These are phyloP conservation scores for Starmerella powellii DNA, from an alignment of 805 yeast genomes.

Conservation along the genomic window DNA sequence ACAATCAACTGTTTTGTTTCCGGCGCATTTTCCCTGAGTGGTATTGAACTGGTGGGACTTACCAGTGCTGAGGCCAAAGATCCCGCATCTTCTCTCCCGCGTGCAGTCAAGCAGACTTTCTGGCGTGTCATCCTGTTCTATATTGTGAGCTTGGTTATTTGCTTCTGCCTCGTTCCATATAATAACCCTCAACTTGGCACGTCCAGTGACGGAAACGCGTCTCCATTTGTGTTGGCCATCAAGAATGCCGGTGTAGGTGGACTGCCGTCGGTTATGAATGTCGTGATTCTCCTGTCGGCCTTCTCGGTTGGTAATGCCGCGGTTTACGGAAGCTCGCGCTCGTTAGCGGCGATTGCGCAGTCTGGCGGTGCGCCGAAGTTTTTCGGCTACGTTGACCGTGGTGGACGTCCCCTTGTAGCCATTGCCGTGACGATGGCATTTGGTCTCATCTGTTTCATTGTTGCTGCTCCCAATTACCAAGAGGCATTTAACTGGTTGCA, in stretches of 20 bases:
- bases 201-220: conserved; percentile 47
- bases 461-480: conserved; percentile 40
- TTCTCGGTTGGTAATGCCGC: conserved; percentile 61
- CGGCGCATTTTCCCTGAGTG: conserved; percentile 67
- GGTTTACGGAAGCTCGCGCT: conserved; percentile 55
- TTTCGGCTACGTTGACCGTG: conserved; percentile 52
- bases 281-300: conserved; percentile 54
- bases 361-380: conserved; percentile 49
- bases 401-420: conserved; percentile 61
- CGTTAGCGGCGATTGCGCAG: conserved; percentile 51
- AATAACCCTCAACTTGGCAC: conserved; percentile 38
- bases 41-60: conserved; percentile 58
- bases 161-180: conserved; percentile 59
- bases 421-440: conserved; percentile 34
- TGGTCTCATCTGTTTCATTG: conserved; percentile 44
- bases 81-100: conserved; percentile 55
- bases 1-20: conserved; percentile 53
- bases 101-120: conserved; percentile 66
- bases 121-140: conserved; percentile 67
- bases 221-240: conserved; percentile 62
- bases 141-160: conserved; percentile 41
- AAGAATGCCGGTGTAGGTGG: conserved; percentile 50
- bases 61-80: conserved; percentile 65
- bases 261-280: conserved; percentile 59
- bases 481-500: conserved; percentile 59